Evolutionary conservation across 345 rosid genomes (phyloP).

Genomic region (Excoecaria agallocha): DNA sequence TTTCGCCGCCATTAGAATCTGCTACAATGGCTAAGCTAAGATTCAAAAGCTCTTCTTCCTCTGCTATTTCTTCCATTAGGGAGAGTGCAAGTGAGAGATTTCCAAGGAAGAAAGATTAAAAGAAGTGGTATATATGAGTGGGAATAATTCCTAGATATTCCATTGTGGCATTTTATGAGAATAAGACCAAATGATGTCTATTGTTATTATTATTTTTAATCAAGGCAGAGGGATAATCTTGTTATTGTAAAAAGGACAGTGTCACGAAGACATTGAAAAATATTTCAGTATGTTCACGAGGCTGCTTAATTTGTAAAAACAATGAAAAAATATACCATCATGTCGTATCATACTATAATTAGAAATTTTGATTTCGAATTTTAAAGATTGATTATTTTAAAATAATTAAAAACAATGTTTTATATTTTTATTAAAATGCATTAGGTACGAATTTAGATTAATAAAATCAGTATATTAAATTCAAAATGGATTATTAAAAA

Average conservation of each 20-base stretch:
- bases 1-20: conserved; percentile 12
- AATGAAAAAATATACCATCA: no score
- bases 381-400: no score
- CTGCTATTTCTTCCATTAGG: conserved; percentile 32
- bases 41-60: conserved; percentile 39
- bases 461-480: no score
- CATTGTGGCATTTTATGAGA: conserved; percentile 33
- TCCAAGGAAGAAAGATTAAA: conserved; percentile 21
- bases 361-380: no score
- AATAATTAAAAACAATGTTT: no score
- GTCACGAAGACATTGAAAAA: conserved; percentile 5
- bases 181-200: conserved; percentile 29
- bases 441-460: no score
- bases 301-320: no score
- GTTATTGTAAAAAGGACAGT: neutral
- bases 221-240: neutral
- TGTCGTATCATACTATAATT: no score
- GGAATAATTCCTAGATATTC: conserved; percentile 38
- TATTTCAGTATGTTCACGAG: no score
- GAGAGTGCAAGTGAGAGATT: conserved; percentile 19
- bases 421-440: no score
- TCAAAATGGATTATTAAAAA: no score
- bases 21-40: conserved; percentile 50
- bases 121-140: neutral
- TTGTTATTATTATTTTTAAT: no score